Evolutionary conservation across 148 eudicot genomes (phyloP).

Genomic region (Cornus controversa): DNA sequence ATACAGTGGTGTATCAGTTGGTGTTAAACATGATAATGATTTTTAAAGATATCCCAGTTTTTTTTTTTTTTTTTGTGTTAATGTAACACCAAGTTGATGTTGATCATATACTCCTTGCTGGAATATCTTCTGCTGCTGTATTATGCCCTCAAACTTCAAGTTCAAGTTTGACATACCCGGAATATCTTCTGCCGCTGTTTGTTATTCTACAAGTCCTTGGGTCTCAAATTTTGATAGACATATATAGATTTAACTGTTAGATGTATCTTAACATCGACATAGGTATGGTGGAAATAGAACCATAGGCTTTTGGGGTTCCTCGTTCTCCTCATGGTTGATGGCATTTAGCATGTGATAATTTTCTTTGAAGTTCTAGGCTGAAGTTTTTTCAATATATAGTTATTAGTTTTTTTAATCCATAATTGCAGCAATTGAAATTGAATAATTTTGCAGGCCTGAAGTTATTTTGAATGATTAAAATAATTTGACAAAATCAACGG

Average conservation of each 20-base stretch:
- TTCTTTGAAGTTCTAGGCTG: not conserved
- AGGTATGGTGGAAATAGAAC: not conserved
- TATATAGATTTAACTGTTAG: no score
- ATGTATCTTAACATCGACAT: not conserved
- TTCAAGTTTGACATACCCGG: no score
- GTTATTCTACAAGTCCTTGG: not conserved
- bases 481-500: constrained; percentile 25
- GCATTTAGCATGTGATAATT: not conserved
- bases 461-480: constrained; percentile 13
- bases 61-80: no score
- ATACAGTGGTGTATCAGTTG: no score
- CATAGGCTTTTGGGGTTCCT: not conserved
- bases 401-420: not conserved
- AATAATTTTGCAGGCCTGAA: constrained; percentile 32
- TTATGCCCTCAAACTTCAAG: no score
- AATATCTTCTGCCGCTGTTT: no score
- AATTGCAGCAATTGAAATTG: constrained; percentile 1
- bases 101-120: no score
- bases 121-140: no score
- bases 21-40: no score
- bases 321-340: not conserved
- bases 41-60: no score
- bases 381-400: constrained; percentile 8
- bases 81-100: no score
- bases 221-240: not conserved